Evolutionary conservation across 257 asterid species (phyloP), one percentile per base, ranked within the genome.

Genomic region (Linaria vulgaris): DNA sequence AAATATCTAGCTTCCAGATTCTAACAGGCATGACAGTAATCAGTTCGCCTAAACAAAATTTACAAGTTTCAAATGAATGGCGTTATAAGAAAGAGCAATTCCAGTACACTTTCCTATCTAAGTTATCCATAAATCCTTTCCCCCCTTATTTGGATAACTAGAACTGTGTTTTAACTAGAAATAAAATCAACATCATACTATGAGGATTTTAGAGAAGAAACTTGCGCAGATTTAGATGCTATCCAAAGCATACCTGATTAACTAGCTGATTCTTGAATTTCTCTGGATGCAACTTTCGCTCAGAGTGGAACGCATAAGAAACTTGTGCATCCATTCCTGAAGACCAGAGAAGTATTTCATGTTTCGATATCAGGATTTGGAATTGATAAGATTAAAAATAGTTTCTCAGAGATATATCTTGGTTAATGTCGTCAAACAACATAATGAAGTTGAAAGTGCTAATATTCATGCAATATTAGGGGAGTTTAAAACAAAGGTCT

Each of bases 311-410:
- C 38, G 95, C 96, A 59, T 88, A 88, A 24, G 98, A 91, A 60
- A 86, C 95, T 74, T 91, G 96, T 5, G 96, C 98, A 73, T 91
- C 98, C 98, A 91, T 88, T 47, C 98, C 98, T 91, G 82, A 25
- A 68, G 67, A 67, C 47, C 27, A 57, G 58, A 63, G 46, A 37
- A 73, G 44, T 9, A 16, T 25, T 9, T 5, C 59, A 51, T 20
- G 48, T 10, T 9, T 14, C 11, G 30, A 46, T 13, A 69, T 41
- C 41, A 44, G 27, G 31, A 43, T 54, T 3, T 3, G 12, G 41
- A 31, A 23, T 24, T 21, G 6, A 53, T 22, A 21, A 22, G 31
- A 52, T 20, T n/a, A n/a, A 20, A 6, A 27, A 49, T 49, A 47
- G 21, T 47, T 47, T 15, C 41, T 30, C 41, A 34, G 41, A 34